Base-by-base conservation (phyloP, 1,139 yeast genomes). In the Taphrina deformans region DNA sequence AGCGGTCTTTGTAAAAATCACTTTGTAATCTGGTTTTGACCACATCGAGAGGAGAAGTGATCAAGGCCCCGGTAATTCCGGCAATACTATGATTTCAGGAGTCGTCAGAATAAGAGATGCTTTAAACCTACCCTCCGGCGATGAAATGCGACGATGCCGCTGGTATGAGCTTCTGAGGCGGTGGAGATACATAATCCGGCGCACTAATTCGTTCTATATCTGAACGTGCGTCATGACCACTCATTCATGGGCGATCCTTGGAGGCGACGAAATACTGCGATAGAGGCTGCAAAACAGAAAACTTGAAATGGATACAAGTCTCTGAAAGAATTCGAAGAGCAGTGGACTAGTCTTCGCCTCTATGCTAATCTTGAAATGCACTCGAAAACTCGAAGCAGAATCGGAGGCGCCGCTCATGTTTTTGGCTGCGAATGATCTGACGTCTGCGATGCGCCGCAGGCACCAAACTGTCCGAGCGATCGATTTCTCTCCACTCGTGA, bases 61-160 rank as follows among this genome's bases (percentile, higher is more conserved):
- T 86, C 1, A 92, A 78, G 0, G 99, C 97, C 18, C 99, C 99
- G 21, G 95, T 89, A 96, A 93, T 93, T 10, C 99, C 99, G 41
- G 98, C 99, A 29, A 89, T 72, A n/a, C 71, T 69, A 41, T 4
- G 18, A 16, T 16, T 27, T 40, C n/a, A 29, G 18, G 12, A 4
- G 1, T 9, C 14, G 53, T 33, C 27, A 21, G 6, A 33, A 18
- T 23, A 16, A 14, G 14, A 5, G 6, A 12, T 53, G n/a, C 33
- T 14, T 1, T 16, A 18, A 31, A 2, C 16, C 48, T 65, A 66
- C 67, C 68, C 67, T 26, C 67, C 67, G 12, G 67, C 67, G 35
- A 65, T 26, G 16, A 66, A 55, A 41, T 66, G 67, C 23, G 61
- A 66, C 16, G 51, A 51, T 5, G 66, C 51, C 26, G 67, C 51